Percentiles rank a stretch among this genome's conserved stretches.
Evolutionary conservation across 345 rosid species (phyloP).

Genomic region (Adansonia digitata): DNA sequence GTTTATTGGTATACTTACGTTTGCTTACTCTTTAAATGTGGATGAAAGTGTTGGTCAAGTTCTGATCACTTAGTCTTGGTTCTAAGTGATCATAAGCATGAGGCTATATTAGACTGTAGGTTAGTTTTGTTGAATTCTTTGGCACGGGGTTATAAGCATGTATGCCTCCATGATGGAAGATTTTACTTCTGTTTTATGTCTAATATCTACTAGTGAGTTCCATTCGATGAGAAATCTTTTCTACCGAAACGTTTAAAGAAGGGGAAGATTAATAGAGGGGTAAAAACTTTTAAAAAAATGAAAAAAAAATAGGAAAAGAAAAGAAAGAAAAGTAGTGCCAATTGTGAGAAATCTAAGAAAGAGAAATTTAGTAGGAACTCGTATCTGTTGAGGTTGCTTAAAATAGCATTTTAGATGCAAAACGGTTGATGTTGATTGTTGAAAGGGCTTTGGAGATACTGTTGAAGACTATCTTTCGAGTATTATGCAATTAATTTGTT

Average conservation of each 20-base stretch:
- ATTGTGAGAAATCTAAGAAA: background rate
- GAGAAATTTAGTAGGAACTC: background rate
- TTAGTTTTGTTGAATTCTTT: background rate
- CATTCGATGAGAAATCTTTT: background rate
- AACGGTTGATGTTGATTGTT: background rate
- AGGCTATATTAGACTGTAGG: background rate
- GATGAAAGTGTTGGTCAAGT: background rate
- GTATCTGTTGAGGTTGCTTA: background rate
- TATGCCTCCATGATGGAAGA: background rate
- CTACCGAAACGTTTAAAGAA: background rate
- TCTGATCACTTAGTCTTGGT: background rate
- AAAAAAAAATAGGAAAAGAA: too few species aligned
- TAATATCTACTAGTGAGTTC: background rate
- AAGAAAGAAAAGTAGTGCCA: background rate
- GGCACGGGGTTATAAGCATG: background rate
- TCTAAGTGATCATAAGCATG: background rate
- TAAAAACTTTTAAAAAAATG: too few species aligned
- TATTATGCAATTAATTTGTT: background rate
- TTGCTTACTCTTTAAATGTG: background rate
- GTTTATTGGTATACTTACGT: background rate
- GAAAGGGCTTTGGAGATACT: background rate
- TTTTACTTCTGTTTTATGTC: background rate
- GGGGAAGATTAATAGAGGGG: background rate
- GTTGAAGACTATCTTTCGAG: background rate
- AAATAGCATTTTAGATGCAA: background rate